Evolutionary conservation across 2,329 filamentous ascomycete species (phyloP).

Genomic region (Nigrospora sphaerica): DNA sequence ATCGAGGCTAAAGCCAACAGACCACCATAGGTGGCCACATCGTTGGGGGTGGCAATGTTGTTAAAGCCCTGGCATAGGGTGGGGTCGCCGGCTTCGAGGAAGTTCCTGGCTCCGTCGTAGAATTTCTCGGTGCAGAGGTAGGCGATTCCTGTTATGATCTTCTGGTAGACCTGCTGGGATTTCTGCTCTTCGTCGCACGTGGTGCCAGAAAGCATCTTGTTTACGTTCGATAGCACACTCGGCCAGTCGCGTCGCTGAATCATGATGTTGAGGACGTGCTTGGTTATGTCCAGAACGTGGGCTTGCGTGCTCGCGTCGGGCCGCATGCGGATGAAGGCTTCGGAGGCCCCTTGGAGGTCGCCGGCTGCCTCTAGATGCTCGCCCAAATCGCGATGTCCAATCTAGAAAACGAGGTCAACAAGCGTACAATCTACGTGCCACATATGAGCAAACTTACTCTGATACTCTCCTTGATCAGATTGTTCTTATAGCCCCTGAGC

Average conservation of each 20-base stretch:
- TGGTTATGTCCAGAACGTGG: slow-evolving; percentile 76
- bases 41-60: slow-evolving; percentile 72
- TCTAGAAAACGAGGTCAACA: slow-evolving; percentile 41
- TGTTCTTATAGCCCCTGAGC: slow-evolving; percentile 91
- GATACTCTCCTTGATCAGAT: slow-evolving; percentile 95
- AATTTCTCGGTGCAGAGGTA: slow-evolving; percentile 39
- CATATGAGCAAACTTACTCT: slow-evolving; percentile 47
- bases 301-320: slow-evolving; percentile 79
- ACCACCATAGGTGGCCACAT: slow-evolving; percentile 86
- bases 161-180: slow-evolving; percentile 41
- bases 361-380: slow-evolving; percentile 75
- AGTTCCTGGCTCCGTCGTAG: slow-evolving; percentile 60
- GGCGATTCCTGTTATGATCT: slow-evolving; percentile 44
- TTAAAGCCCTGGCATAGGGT: slow-evolving; percentile 50
- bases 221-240: slow-evolving; percentile 50
- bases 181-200: slow-evolving; percentile 38
- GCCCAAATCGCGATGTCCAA: slow-evolving; percentile 90
- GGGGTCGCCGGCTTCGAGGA: slow-evolving; percentile 56
- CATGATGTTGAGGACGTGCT: slow-evolving; percentile 69
- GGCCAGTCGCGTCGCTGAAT: slow-evolving; percentile 75
- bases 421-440: neutral
- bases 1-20: slow-evolving; percentile 87
- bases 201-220: slow-evolving; percentile 55
- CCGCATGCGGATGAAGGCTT: slow-evolving; percentile 80
- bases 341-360: slow-evolving; percentile 63